phyloP scores from a whole-genome alignment of 2,329 filamentous ascomycete genomes.

The Penicillium sp. region DNA sequence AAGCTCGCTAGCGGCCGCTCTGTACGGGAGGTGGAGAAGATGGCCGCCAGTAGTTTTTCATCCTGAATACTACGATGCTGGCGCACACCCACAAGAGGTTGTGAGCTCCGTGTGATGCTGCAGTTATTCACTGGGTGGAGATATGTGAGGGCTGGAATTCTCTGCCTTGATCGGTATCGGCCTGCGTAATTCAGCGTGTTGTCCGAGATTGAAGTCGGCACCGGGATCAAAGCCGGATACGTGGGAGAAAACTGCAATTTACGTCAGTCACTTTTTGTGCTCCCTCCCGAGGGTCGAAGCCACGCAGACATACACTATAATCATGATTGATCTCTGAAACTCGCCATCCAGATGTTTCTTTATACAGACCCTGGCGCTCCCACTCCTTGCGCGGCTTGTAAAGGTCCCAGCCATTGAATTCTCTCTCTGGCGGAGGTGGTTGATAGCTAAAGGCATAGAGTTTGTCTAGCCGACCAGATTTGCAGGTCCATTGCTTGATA shows the following conservation, averaged over 20 bases:
- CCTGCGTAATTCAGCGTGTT: slow-evolving; percentile 92
- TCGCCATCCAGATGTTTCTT: slow-evolving; percentile 78
- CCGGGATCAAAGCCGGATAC: slow-evolving; percentile 77
- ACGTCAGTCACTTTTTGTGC: slow-evolving; percentile 3
- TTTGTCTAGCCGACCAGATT: slow-evolving; percentile 74
- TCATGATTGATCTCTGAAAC: slow-evolving; percentile 85
- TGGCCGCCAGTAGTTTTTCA: slow-evolving; percentile 85
- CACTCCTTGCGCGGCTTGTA: slow-evolving; percentile 86
- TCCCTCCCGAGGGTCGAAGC: background rate
- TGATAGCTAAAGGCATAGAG: slow-evolving; percentile 86
- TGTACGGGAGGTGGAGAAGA: slow-evolving; percentile 68
- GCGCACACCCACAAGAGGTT: slow-evolving; percentile 79
- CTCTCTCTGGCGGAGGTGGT: slow-evolving; percentile 65
- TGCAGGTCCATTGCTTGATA: slow-evolving; percentile 74
- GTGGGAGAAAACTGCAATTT: slow-evolving; percentile 69
- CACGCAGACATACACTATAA: slow-evolving; percentile 52
- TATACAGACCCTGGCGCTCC: slow-evolving; percentile 76
- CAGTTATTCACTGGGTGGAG: slow-evolving; percentile 96
- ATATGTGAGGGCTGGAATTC: slow-evolving; percentile 86
- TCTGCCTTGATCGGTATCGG: slow-evolving; percentile 77
- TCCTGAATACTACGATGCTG: slow-evolving; percentile 91
- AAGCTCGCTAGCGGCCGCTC: slow-evolving; percentile 39
- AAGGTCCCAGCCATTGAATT: slow-evolving; percentile 71
- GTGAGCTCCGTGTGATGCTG: slow-evolving; percentile 89
- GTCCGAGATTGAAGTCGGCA: slow-evolving; percentile 88